Evolutionary conservation across 2,329 filamentous ascomycete genomes (phyloP).

Genomic region (Incumbomyces lentus): DNA sequence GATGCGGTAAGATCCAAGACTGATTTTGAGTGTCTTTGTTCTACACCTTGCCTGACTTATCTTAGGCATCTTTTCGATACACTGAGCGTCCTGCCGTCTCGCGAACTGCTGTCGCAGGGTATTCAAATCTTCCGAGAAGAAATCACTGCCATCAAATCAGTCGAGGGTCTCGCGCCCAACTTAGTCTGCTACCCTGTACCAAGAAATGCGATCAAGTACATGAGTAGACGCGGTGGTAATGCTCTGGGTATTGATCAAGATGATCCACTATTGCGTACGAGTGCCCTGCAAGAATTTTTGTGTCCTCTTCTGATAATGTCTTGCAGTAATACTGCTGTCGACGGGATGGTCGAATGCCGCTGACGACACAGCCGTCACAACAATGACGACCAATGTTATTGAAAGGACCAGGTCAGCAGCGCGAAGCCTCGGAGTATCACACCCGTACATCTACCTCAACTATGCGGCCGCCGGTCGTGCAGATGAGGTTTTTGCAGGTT

Average conservation of each 20-base stretch:
- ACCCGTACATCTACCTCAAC: neutral
- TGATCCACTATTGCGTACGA: neutral
- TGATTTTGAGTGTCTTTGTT: too few species aligned
- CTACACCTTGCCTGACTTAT: neutral
- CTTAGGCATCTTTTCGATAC: neutral
- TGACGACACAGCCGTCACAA: neutral
- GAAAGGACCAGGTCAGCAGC: neutral
- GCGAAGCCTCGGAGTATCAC: neutral
- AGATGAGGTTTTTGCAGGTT: neutral
- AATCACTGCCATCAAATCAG: neutral
- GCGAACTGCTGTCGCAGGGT: neutral
- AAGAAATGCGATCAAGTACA: neutral
- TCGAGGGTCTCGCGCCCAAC: neutral
- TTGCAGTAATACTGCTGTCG: neutral
- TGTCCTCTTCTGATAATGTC: too few species aligned
- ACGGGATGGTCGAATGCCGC: neutral
- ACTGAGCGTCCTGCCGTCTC: neutral
- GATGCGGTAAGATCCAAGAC: neutral
- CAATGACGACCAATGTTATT: neutral
- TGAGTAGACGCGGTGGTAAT: constrained; percentile 2
- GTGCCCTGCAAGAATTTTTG: too few species aligned
- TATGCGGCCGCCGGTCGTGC: neutral
- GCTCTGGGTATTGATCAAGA: neutral
- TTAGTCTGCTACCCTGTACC: constrained; percentile 1
- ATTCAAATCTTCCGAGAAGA: constrained; percentile 4